These are phyloP conservation scores for Diplotaxis tenuifolia DNA, from an alignment of 345 rosid species.

Conservation along the genomic window DNA sequence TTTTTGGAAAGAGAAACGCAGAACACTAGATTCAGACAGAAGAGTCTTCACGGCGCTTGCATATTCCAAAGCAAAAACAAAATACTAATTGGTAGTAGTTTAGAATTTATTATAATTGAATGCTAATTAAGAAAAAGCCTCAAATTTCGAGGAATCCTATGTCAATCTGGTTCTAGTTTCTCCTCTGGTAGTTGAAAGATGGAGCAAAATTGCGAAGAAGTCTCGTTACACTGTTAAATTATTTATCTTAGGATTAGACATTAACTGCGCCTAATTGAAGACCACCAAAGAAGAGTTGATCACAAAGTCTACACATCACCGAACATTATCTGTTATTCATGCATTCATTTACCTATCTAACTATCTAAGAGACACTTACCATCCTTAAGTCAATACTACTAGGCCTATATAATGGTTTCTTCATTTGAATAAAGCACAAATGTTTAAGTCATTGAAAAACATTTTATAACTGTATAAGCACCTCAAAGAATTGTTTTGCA, in stretches of 20 bases:
- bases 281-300: constrained; percentile 6
- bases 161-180: constrained; percentile 17
- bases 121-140: constrained; percentile 1
- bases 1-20: not conserved
- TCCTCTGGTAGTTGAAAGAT: not conserved
- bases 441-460: not conserved
- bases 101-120: not conserved
- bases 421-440: not conserved
- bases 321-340: constrained; percentile 26
- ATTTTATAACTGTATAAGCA: not conserved
- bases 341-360: not conserved
- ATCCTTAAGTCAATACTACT: constrained; percentile 13
- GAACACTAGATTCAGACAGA: not conserved
- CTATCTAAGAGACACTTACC: not conserved
- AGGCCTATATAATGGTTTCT: not conserved
- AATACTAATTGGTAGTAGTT: not conserved
- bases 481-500: not conserved
- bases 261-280: constrained; percentile 25
- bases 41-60: constrained; percentile 10
- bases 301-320: constrained; percentile 16
- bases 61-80: constrained; percentile 14
- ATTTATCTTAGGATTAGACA: constrained; percentile 11
- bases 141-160: not conserved
- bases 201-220: not conserved
- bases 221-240: constrained; percentile 8